phyloP scores from a whole-genome alignment of 1,284 basidiomycete genomes.

The Lentinus polychrous region DNA sequence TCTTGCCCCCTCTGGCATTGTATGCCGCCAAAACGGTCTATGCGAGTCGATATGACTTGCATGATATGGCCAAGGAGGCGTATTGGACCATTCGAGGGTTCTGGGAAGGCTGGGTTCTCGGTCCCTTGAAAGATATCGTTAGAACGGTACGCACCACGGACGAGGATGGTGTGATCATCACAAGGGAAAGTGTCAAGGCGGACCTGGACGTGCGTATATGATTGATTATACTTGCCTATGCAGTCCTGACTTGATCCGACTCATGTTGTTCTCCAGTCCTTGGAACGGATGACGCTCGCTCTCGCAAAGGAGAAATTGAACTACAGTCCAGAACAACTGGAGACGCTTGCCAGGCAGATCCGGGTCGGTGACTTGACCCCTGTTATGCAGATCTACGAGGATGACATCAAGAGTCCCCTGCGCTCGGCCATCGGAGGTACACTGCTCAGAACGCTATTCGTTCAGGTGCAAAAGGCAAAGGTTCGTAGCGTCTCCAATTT shows the following conservation, averaged over 20 bases:
- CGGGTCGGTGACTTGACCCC: slow-evolving; percentile 82
- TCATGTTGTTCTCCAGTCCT: slow-evolving; percentile 43
- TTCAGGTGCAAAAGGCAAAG: slow-evolving; percentile 97
- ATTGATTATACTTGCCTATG: slow-evolving; percentile 2
- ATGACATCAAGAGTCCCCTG: slow-evolving; percentile 84
- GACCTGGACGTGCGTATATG: slow-evolving; percentile 62
- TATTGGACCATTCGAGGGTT: slow-evolving; percentile 73
- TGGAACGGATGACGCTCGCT: slow-evolving; percentile 89
- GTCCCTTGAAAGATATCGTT: slow-evolving; percentile 79
- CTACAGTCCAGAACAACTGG: slow-evolving; percentile 57
- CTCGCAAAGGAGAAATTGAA: slow-evolving; percentile 78
- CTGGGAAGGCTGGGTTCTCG: slow-evolving; percentile 80
- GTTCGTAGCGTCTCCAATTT: slow-evolving; percentile 30
- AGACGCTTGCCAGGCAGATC: slow-evolving; percentile 60
- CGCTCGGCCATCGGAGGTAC: slow-evolving; percentile 79
- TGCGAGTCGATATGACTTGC: slow-evolving; percentile 42
- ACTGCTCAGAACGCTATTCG: slow-evolving; percentile 80
- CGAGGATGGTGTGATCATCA: slow-evolving; percentile 67
- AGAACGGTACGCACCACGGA: slow-evolving; percentile 79
- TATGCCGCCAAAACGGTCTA: slow-evolving; percentile 43
- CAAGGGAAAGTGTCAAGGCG: slow-evolving; percentile 70
- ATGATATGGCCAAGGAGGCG: slow-evolving; percentile 53
- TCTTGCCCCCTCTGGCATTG: slow-evolving; percentile 56
- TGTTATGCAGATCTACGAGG: slow-evolving; percentile 86
- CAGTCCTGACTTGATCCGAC: background rate